Evolutionary conservation across 2,329 filamentous ascomycete genomes (phyloP).

Genomic region (Neonectria magnoliae): DNA sequence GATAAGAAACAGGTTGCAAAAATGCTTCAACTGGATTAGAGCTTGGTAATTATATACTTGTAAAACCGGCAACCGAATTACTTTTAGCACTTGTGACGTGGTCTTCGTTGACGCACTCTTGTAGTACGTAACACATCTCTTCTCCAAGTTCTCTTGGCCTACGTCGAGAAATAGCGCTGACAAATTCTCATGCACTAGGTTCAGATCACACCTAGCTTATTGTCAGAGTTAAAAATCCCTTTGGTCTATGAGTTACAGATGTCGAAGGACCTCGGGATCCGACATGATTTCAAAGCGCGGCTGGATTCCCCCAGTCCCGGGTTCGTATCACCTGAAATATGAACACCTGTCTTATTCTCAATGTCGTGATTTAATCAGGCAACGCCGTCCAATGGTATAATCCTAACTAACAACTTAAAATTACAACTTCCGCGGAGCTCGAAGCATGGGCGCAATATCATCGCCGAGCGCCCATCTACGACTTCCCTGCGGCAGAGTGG

Average conservation of each 20-base stretch:
- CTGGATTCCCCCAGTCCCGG: not conserved
- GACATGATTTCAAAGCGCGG: constrained; percentile 2
- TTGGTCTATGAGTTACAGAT: not conserved
- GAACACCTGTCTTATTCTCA: not conserved
- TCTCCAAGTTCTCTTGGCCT: not conserved
- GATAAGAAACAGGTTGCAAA: not conserved
- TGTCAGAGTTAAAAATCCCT: not conserved
- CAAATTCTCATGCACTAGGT: constrained; percentile 2
- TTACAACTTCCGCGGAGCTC: constrained; percentile 17
- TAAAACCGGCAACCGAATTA: not conserved
- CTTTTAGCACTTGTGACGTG: not conserved
- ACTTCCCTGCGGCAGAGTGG: constrained; percentile 30
- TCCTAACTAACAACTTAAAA: not conserved
- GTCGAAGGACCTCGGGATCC: not conserved
- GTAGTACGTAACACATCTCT: not conserved
- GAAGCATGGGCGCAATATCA: constrained; percentile 36
- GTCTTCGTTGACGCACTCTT: not conserved
- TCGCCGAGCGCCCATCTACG: constrained; percentile 36
- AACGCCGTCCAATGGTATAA: not conserved
- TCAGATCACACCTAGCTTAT: not conserved
- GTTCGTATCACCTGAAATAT: not conserved
- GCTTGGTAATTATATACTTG: not conserved
- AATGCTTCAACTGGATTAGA: not conserved
- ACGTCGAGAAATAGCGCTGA: constrained; percentile 3
- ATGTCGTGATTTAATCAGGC: not conserved